Percentiles rank a stretch among this genome's conserved stretches.
These are phyloP conservation scores for Rhodotorula sphaerocarpa DNA, from an alignment of 768 basidiomycete genomes.

Conservation along the genomic window DNA sequence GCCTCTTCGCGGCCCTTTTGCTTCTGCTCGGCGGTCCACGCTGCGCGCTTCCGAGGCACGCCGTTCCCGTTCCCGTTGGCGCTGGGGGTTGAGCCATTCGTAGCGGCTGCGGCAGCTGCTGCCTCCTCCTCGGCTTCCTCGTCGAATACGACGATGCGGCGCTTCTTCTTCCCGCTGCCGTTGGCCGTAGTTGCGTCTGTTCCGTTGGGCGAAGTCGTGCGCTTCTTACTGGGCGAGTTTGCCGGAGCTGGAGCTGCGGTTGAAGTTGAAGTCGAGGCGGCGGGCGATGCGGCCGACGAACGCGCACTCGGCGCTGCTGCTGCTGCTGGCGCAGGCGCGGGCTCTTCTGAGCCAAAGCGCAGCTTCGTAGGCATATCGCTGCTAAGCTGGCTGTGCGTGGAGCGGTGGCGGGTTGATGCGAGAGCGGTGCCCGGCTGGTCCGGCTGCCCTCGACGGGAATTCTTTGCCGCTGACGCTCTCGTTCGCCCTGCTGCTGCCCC, in stretches of 20 bases:
- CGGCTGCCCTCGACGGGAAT: too few relatives aligned
- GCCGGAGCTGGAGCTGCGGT: not conserved
- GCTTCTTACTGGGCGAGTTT: too few relatives aligned
- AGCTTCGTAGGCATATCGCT: not conserved
- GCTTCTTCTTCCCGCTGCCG: not conserved
- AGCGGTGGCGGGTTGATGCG: not conserved
- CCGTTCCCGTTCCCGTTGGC: not conserved
- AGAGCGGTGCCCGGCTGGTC: not conserved
- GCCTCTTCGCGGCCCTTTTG: conserved; percentile 18
- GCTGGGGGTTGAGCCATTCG: too few relatives aligned
- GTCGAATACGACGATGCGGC: conserved; percentile 4
- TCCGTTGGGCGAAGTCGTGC: too few relatives aligned
- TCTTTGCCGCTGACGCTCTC: too few relatives aligned
- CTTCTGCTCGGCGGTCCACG: conserved; percentile 5
- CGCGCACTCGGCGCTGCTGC: not conserved
- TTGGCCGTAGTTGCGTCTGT: not conserved
- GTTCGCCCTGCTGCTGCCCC: too few relatives aligned
- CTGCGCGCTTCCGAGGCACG: not conserved
- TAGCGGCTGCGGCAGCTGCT: too few relatives aligned
- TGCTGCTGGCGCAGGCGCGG: not conserved
- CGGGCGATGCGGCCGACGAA: not conserved
- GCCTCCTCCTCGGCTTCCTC: conserved; percentile 9
- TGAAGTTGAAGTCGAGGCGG: not conserved
- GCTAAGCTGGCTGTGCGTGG: not conserved
- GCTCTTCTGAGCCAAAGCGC: not conserved